These are phyloP conservation scores for Zygoascus sp. DNA, from an alignment of 1,139 yeast genomes.

Conservation along the genomic window DNA sequence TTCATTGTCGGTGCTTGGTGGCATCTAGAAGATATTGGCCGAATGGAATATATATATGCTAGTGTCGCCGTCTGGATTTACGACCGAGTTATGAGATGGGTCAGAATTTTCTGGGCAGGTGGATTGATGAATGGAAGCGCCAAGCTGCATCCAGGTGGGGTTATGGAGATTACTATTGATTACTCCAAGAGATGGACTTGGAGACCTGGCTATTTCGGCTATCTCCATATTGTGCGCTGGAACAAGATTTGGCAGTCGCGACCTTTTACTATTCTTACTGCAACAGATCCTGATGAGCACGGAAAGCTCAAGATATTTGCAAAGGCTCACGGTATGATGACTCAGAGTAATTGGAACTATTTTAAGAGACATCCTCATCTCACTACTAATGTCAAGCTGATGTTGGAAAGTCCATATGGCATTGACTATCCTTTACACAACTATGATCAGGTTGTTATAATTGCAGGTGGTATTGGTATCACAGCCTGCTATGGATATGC, in stretches of 20 bases:
- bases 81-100: constrained; percentile 39
- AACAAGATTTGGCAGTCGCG: constrained; percentile 53
- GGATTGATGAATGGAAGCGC: constrained; percentile 29
- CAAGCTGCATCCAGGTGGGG: constrained; percentile 27
- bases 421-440: constrained; percentile 42
- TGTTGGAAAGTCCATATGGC: constrained; percentile 58
- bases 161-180: constrained; percentile 29
- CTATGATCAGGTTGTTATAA: constrained; percentile 46
- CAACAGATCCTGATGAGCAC: constrained; percentile 11
- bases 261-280: constrained; percentile 53
- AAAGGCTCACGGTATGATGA: constrained; percentile 10
- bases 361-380: constrained; percentile 18
- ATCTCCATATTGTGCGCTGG: constrained; percentile 45
- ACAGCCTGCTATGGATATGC: constrained; percentile 41
- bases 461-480: constrained; percentile 66
- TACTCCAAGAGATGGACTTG: constrained; percentile 37
- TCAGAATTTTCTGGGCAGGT: constrained; percentile 39
- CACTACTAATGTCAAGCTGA: constrained; percentile 21
- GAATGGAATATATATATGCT: constrained; percentile 37
- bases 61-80: constrained; percentile 40
- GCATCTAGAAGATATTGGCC: constrained; percentile 37
- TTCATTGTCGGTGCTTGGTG: constrained; percentile 44
- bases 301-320: constrained; percentile 14
- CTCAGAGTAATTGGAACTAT: constrained; percentile 15
- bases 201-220: constrained; percentile 56